A percentile compares a stretch with the other conserved stretches of the same genome.
Evolutionary conservation across 257 asterid species (phyloP).

Genomic region (Mitragyna speciosa): DNA sequence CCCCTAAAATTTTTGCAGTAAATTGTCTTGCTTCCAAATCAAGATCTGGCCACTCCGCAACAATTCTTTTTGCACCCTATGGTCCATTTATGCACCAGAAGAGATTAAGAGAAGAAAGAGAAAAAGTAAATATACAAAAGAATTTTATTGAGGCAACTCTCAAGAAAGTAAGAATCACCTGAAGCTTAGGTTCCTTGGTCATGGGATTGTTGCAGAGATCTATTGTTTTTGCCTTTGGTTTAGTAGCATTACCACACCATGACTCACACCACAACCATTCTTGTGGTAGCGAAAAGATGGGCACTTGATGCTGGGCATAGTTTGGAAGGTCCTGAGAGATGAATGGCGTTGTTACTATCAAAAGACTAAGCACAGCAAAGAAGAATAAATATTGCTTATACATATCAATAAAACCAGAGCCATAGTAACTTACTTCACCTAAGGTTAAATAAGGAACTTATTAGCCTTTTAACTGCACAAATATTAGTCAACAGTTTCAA

Average conservation of each 20-base stretch:
- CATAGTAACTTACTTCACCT: not conserved
- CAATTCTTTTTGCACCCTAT: slow-evolving; percentile 96
- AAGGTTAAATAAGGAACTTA: not conserved
- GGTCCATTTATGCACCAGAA: slow-evolving; percentile 15
- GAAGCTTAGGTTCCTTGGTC: slow-evolving; percentile 99
- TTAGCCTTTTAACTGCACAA: not conserved
- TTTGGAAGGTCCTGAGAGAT: slow-evolving; percentile 90
- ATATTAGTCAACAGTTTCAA: not conserved
- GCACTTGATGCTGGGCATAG: slow-evolving; percentile 96
- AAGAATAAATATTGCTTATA: not conserved
- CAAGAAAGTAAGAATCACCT: slow-evolving; percentile 40
- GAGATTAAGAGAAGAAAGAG: slow-evolving; percentile 2
- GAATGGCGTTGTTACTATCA: slow-evolving; percentile 24
- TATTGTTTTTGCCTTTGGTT: slow-evolving; percentile 86
- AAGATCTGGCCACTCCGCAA: slow-evolving; percentile 95
- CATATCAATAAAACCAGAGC: not conserved
- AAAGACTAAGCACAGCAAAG: not conserved
- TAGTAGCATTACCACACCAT: slow-evolving; percentile 92
- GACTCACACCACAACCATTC: slow-evolving; percentile 99
- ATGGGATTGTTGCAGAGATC: slow-evolving; percentile 99
- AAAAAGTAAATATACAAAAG: slow-evolving; percentile 5
- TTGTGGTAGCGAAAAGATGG: slow-evolving; percentile 95
- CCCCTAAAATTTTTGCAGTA: slow-evolving; percentile 76
- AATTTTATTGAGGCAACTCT: not conserved
- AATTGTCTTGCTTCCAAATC: slow-evolving; percentile 81